Evolutionary conservation across 371 early-diverging fungal species (phyloP), one percentile per base, ranked within the genome.

Genomic region (Actinomortierella wolfii): DNA sequence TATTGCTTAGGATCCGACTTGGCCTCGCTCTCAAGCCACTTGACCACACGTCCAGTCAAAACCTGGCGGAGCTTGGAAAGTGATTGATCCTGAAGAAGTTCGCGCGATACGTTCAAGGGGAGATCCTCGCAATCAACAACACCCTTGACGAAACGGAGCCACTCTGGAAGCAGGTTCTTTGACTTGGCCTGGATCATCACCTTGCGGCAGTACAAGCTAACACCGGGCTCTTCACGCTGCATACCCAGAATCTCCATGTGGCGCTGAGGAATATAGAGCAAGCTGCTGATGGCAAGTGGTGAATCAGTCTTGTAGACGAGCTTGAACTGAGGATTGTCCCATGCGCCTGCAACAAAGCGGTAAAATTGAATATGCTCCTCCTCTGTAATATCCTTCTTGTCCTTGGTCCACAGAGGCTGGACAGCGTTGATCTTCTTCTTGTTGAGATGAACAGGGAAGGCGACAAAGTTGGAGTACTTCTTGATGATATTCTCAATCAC

Each of bases 51-150:
- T n/a, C 80, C 77, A 6, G 89, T 90, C 77, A 92, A 79, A 56
- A 90, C 84, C 43, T 84, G 81, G 43, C 85, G 85, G 43, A 90
- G 78, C 64, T 89, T 92, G 53, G 94, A 81, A 8, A 93, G 69
- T 17, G 87, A 84, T 44, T 93, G 90, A 54, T 97, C 93, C 76
- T 99, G 99, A 18, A 99, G 76, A 29, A 97, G 82, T 78, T 99
- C 99, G 62, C 99, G 92, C 20, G 97, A 97, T 15, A 99, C 92
- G 66, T 97, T 98, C 63, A 99, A 80, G 4, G 99, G 98, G 62
- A 99, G 85, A 76, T 99, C 99, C 74, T 96, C 96, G 14, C 93
- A 92, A 73, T 97, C 96, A 14, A 99, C 93, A 25, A 98, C 91
- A 51, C 98, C 97, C 79, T 92, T 90, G 52, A 92, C 80, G 54